Evolutionary conservation across 768 basidiomycete genomes (phyloP), one percentile per base, ranked within the genome.

Genomic region (Tylopilus plumbeoviolaceoides): DNA sequence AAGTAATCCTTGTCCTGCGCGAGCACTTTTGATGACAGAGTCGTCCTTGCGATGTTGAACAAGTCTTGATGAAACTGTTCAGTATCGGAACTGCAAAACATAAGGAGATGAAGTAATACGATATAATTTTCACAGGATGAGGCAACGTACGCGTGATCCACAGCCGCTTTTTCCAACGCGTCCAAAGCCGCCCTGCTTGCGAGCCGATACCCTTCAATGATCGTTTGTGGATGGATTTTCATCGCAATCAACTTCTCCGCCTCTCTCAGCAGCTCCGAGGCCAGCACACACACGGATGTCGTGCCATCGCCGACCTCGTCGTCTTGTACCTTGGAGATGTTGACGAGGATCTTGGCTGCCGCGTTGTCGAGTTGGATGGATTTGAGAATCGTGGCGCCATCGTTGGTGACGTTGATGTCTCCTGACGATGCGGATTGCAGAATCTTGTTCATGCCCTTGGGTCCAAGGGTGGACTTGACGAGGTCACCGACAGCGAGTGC

Each of bases 381-480:
- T 70, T 98, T 98, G 53, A 99, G 82, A 63, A 98, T 99, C 44
- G 97, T 98, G 4, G 97, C 97, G 5, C 97, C 97, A 69, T 99
- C 97, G 72, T 99, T 99, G 11, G 97, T 99, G 45, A 99, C 95
- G 58, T 86, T 97, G 63, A 99, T 90, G 27, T 94, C 90, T 6
- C 93, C 92, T 0, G 87, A 83, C 6, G 93, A 91, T 2, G 72
- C 84, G 2, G 92, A 95, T 71, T 95, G 95, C 15, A 99, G 83
- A 57, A 99, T 98, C 77, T 98, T 98, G 84, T 98, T 98, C 95
- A 98, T 99, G 50, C 97, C 97, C 72, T 99, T 98, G 21, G 97
- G 97, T 9, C 97, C 97, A 3, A 99, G 81, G 8, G 97, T 99
- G 1, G 94, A 95, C 74, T 98, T 98, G 64, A 99, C 95, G 59